Percentiles rank a stretch among this genome's conserved stretches.
These are phyloP conservation scores for Exutisphaerella laricina DNA, from an alignment of 2,329 filamentous ascomycete genomes.

Conservation along the genomic window DNA sequence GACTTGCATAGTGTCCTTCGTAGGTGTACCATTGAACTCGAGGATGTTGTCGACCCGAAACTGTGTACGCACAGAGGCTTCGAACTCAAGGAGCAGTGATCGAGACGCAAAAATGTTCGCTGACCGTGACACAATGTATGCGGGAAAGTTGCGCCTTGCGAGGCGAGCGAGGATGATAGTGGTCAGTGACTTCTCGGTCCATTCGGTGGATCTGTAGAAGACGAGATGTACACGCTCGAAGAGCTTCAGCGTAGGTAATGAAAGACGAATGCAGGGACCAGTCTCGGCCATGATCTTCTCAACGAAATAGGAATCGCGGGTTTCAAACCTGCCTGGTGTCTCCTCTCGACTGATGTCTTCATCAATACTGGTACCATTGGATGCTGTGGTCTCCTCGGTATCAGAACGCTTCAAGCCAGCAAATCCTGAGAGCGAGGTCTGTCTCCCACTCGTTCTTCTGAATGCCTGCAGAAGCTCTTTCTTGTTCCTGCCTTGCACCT, in stretches of 20 bases:
- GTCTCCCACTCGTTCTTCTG: conserved; percentile 65
- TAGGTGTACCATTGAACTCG: conserved; percentile 69
- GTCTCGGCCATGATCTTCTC: conserved; percentile 70
- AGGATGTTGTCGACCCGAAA: conserved; percentile 74
- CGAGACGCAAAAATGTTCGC: conserved; percentile 82
- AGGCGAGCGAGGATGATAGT: conserved; percentile 93
- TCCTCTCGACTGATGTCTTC: conserved; percentile 34
- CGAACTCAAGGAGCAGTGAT: conserved; percentile 74
- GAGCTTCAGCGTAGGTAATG: conserved; percentile 64
- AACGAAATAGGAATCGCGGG: conserved; percentile 68
- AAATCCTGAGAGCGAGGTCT: conserved; percentile 64
- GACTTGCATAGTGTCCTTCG: conserved; percentile 58
- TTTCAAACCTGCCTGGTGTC: conserved; percentile 44
- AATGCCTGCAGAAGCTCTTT: conserved; percentile 70
- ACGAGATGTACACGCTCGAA: conserved; percentile 94
- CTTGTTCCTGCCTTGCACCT: conserved; percentile 84
- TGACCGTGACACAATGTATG: conserved; percentile 85
- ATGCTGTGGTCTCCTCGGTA: conserved; percentile 51
- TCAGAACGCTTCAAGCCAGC: conserved; percentile 60
- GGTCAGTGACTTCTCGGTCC: conserved; percentile 94
- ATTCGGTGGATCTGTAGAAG: conserved; percentile 92
- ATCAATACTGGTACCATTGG: conserved; percentile 35
- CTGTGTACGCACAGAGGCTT: conserved; percentile 76
- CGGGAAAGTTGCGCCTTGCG: conserved; percentile 76
- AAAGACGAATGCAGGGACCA: conserved; percentile 79